phyloP scores from a whole-genome alignment of 2,329 filamentous ascomycete genomes.

The Epichloe coenophiala region DNA sequence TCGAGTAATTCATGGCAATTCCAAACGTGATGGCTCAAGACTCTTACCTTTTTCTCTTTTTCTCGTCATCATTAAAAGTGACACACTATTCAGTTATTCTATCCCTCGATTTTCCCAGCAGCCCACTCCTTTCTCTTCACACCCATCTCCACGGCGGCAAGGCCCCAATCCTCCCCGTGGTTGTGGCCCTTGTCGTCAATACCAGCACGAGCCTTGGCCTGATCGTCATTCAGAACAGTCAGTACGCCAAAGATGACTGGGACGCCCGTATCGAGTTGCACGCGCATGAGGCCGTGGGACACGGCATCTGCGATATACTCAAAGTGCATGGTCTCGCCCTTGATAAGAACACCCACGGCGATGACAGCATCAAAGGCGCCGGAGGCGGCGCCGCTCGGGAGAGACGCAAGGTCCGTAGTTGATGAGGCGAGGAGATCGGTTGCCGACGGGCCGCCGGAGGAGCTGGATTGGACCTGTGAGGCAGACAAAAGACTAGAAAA shows the following conservation, averaged over 20 bases:
- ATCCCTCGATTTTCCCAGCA: constrained; percentile 46
- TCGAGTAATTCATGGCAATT: background rate
- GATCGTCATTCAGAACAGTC: constrained; percentile 78
- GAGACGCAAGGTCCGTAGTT: constrained; percentile 51
- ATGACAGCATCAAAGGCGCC: constrained; percentile 85
- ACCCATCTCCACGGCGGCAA: constrained; percentile 86
- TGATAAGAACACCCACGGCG: constrained; percentile 91
- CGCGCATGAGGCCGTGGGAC: constrained; percentile 83
- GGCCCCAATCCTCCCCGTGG: constrained; percentile 93
- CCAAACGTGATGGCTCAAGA: background rate
- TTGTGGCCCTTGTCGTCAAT: constrained; percentile 60
- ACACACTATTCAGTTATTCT: background rate
- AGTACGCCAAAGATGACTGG: constrained; percentile 87
- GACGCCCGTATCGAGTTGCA: constrained; percentile 77
- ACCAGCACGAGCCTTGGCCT: constrained; percentile 75
- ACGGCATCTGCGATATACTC: constrained; percentile 94
- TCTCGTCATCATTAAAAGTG: no score
- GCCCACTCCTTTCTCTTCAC: constrained; percentile 78
- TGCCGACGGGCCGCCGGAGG: constrained; percentile 47
- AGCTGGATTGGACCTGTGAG: constrained; percentile 70
- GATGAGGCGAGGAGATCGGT: constrained; percentile 62
- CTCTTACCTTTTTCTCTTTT: background rate
- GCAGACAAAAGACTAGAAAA: constrained; percentile 60
- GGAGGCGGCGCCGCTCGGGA: constrained; percentile 27
- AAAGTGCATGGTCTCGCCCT: constrained; percentile 98